Base-by-base conservation (phyloP, 441 rosid genomes). In the Populus hybrid region DNA sequence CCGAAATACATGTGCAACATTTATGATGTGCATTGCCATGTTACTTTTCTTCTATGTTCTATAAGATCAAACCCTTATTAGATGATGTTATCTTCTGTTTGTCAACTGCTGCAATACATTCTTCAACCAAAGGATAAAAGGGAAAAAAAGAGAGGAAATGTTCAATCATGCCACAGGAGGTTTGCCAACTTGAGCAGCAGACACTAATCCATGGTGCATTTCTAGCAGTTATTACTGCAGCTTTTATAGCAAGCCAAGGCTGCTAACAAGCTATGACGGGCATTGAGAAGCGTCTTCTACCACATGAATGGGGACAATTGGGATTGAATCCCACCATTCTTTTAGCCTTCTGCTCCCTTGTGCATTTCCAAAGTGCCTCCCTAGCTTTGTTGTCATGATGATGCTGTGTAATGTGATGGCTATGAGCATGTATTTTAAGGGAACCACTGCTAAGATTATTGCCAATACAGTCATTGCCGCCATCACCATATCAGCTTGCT, bases 281-380 rank as follows among this genome's bases (percentile, higher is more conserved):
- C 61, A 23, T 38, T 77, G 40, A 1, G 81, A 71, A 20, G 75
- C 69, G 77, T 76, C 68, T 74, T 89, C 80, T 10, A 84, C 86
- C 12, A 90, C 63, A 4, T 89, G 96, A 66, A 94, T 88, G 1
- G 89, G 93, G 54, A 81, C 84, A 46, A 91, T 81, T 5, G 99
- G 99, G 83, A 95, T 93, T 0, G 97, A 88, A 70, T 89, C 98
- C 99, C 98, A 97, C 99, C 99, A 95, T 83, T 93, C 97, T 73
- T 86, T 83, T 54, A 89, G 74, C 81, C 97, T 87, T 61, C 97
- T 84, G 73, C 88, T 86, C 38, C 92, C 91, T 78, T 82, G 86
- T 35, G 85, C 88, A 42, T 85, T 85, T 79, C 66, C 83, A 66
- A 83, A 71, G 75, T 57, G 42, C 84, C 83, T 87, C 72, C 93